phyloP scores from a whole-genome alignment of 805 yeast species.

The Yarrowia phangngaensis region DNA sequence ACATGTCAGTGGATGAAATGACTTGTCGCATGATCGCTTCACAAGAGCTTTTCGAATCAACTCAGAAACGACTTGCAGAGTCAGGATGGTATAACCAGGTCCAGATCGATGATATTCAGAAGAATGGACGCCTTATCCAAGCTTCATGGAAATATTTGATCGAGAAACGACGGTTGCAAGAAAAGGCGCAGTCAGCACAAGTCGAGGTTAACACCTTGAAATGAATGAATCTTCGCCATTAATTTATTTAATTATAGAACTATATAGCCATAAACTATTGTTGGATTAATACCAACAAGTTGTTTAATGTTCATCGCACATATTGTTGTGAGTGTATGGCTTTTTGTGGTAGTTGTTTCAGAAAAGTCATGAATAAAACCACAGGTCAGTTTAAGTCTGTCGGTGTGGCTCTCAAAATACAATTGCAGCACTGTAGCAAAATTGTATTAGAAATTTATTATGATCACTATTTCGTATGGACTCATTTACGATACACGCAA shows the following conservation, averaged over 20 bases:
- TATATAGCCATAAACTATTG: too few relatives aligned
- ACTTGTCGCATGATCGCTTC: slow-evolving; percentile 25
- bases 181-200: background rate
- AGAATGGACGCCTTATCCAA: slow-evolving; percentile 17
- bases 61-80: slow-evolving; percentile 22
- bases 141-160: slow-evolving; percentile 13
- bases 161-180: slow-evolving; percentile 8
- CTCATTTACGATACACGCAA: too few relatives aligned
- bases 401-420: too few relatives aligned
- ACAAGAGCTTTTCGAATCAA: slow-evolving; percentile 17
- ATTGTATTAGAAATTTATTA: too few relatives aligned
- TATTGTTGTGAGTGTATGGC: too few relatives aligned
- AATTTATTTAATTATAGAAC: slow-evolving; percentile 25
- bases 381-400: too few relatives aligned
- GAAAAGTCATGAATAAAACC: too few relatives aligned
- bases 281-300: too few relatives aligned
- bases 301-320: too few relatives aligned
- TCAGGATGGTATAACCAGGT: slow-evolving; percentile 25
- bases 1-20: slow-evolving; percentile 22
- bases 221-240: slow-evolving; percentile 3
- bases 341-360: too few relatives aligned
- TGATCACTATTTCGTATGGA: too few relatives aligned
- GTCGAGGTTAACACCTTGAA: slow-evolving; percentile 10
- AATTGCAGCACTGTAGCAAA: too few relatives aligned
- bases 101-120: slow-evolving; percentile 22